Base-by-base conservation (phyloP, 768 basidiomycete species). In the Phanerodontia chrysosporium region DNA sequence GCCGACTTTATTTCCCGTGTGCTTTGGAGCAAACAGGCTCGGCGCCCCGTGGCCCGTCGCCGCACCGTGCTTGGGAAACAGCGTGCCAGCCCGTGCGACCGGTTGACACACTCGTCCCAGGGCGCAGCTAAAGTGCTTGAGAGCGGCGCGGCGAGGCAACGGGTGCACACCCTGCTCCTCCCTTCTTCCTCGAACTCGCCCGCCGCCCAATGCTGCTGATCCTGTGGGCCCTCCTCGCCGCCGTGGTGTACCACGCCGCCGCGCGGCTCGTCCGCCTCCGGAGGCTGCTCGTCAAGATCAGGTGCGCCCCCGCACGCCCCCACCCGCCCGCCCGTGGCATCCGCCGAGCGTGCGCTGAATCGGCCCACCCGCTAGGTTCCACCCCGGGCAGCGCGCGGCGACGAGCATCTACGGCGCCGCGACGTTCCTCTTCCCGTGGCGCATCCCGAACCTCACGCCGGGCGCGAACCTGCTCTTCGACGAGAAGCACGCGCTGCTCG, bases 401-500 rank as follows among this genome's bases (percentile, higher is more conserved):
- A 29, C 42, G n/a, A 27, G 8, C 42, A 16, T 25, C 5, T 30
- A 13, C 42, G 44, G 39, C 6, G 5, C 13, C 1, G n/a, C 52
- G 25, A 57, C 45, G 51, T 29, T 61, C 49, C 42, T 59, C 49
- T 55, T 67, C 51, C 55, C 51, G 35, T 51, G 27, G 29, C 58
- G 60, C 30, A 62, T 65, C n/a, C 59, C 49, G n/a, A 58, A 61
- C 13, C 28, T 67, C 27, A 45, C 58, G 9, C 59, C 60, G 27
- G 66, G 66, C 35, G 29, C 45, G 49, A 45, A 45, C 42, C 56
- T 49, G 44, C 39, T 52, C 27, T 61, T 58, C 57, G 28, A 51
- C 9, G 29, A 54, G 51, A 65, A 65, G 57, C 53, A 63, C 59
- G 36, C 52, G 45, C 63, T 65, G 56, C 64, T 61, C 48, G 60